Evolutionary conservation across 441 rosid species (phyloP), one percentile per base, ranked within the genome.

Genomic region (Aquilaria agallochum): DNA sequence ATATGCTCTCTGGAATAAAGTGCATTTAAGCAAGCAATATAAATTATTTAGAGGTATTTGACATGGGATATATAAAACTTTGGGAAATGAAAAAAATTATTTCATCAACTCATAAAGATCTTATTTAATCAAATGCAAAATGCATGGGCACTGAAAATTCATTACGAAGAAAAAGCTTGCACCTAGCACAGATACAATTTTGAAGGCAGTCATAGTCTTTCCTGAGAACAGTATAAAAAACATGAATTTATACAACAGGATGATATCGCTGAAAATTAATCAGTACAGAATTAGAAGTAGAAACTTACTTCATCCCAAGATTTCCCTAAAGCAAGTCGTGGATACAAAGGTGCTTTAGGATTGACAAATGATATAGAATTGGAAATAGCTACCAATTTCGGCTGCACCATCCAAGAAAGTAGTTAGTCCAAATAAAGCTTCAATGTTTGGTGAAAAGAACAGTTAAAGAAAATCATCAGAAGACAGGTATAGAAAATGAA

Each of bases 301-400:
- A 46, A 73, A 77, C 87, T 82, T 61, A 90, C 98, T 67, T 85
- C 96, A 66, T 90, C 68, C 99, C 97, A 94, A 50, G 84, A 79
- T 77, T 89, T 94, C 65, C 90, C 89, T 69, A 75, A 85, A 71
- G 98, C 91, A 68, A 94, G 93, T 48, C 98, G 96, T 0, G 96
- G 96, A 78, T 87, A 94, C 0, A 90, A 67, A 13, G 98, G 97
- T 50, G 95, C 97, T 64, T 90, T 94, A 31, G 96, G 96, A 74
- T 90, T 84, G 44, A 59, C 64, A 68, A 85, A 94, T 9, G 84
- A 60, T 53, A 90, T 60, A 46, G 65, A 33, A 71, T 85, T 87
- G 46, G 97, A 94, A 59, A 84, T 64, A 27, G 88, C 90, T 58
- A 94, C 74, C 70, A 94, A 68, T 68, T 76, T 83, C 61, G 97